Conservation (phyloP, 2,329 filamentous ascomycete species). For the Trichoderma atrobrunneum region DNA sequence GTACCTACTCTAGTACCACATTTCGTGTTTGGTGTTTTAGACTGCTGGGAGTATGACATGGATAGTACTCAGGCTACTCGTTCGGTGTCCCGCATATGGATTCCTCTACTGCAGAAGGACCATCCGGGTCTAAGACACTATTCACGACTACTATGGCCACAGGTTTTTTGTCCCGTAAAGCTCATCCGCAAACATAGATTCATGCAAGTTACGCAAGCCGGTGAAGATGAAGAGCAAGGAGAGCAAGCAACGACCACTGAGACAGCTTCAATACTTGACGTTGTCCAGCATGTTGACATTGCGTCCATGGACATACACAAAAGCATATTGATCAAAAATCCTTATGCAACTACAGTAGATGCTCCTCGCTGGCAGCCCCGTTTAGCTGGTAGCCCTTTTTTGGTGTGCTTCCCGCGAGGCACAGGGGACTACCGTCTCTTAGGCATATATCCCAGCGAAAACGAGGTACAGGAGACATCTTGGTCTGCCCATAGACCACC, state of each 20-base stretch:
- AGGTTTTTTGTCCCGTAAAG: neutral
- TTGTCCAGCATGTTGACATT: constrained; percentile 8
- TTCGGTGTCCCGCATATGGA: constrained; percentile 7
- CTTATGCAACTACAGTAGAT: constrained; percentile 9
- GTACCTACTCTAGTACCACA: constrained; percentile 9
- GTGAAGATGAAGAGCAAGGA: neutral
- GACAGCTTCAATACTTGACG: neutral
- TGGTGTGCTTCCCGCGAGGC: constrained; percentile 17
- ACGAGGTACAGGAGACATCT: neutral
- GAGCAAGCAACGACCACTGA: neutral
- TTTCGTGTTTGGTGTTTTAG: constrained; percentile 10
- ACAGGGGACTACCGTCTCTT: constrained; percentile 8
- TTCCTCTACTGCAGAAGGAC: constrained; percentile 1
- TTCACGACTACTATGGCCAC: neutral
- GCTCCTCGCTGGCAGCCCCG: constrained; percentile 10
- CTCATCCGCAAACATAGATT: constrained; percentile 1
- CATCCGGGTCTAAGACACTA: neutral
- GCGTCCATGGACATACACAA: constrained; percentile 1
- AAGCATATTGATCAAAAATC: constrained; percentile 17
- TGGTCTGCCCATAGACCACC: neutral
- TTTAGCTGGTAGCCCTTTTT: constrained; percentile 10
- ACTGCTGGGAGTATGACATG: constrained; percentile 6
- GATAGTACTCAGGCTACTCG: neutral
- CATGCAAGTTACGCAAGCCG: neutral
- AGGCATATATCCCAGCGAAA: constrained; percentile 2